Base-by-base conservation (phyloP, 208 protist genomes). In the Wallacemonas collosoma region DNA sequence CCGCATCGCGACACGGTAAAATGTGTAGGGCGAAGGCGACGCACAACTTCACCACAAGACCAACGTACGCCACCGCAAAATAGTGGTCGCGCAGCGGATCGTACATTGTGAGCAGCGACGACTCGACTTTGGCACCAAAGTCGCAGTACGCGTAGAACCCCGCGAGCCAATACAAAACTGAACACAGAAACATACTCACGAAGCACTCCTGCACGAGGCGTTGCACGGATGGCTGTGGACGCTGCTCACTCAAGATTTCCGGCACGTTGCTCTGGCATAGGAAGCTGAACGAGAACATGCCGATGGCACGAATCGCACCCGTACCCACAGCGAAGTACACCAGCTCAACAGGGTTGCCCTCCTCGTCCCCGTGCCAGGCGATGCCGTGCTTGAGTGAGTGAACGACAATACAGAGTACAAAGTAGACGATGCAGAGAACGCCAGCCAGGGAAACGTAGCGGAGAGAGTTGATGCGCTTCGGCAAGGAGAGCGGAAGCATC, bases 61-160 rank as follows among this genome's bases (percentile, higher is more conserved):
- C 86, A 38, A 93, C 41, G 82, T 89, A 93, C 14, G 88, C 82
- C n/a, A 90, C 73, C 11, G 84, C 84, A 36, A 93, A 80, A 63
- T 84, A 83, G 48, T 79, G 66, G 45, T 93, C 84, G 43, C 72
- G 65, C 51, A 81, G 35, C 15, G 90, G 88, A 17, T 62, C 35
- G 72, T 93, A 93, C 77, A 90, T 81, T 36, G 58, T 78, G 48
- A 95, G 82, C 47, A 93, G 53, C 54, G 87, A 91, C 6, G 76
- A 74, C 5, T 57, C 45, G 51, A 89, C 75, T 9, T 64, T 53
- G 47, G 68, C 38, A 50, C 81, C 82, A 68, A 93, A 93, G 60
- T 93, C 88, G 17, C 67, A 56, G 81, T 93, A 93, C 54, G 84
- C 88, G 64, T 89, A 92, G 72, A 93, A 83, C 51, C 90, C 90